Evolutionary conservation across 805 yeast species (phyloP).

Genomic region (Clavispora carvajalis): DNA sequence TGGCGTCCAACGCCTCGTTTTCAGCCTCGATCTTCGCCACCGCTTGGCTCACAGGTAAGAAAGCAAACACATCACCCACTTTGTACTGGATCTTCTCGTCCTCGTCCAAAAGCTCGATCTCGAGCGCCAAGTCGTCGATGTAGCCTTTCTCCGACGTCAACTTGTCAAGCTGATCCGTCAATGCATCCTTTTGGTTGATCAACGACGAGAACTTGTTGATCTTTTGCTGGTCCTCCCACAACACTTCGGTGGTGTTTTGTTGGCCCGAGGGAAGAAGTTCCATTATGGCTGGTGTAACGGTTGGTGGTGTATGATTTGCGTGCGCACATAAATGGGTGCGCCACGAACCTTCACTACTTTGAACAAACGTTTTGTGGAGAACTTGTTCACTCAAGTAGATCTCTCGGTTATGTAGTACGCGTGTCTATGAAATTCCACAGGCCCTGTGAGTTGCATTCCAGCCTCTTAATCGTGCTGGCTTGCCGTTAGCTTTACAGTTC

Average conservation of each 20-base stretch:
- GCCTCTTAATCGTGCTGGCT: too few relatives aligned
- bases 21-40: conserved; percentile 64
- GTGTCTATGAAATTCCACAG: too few relatives aligned
- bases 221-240: conserved; percentile 81
- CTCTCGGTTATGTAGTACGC: too few relatives aligned
- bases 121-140: conserved; percentile 78
- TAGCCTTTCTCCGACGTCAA: conserved; percentile 74
- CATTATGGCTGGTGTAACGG: too few relatives aligned
- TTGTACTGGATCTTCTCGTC: conserved; percentile 70
- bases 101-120: conserved; percentile 77
- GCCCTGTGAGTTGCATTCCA: too few relatives aligned
- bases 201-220: conserved; percentile 86
- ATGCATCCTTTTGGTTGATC: conserved; percentile 62
- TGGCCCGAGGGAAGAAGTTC: conserved; percentile 53
- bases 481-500: too few relatives aligned
- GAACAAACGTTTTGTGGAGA: too few relatives aligned
- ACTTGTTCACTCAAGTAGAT: too few relatives aligned
- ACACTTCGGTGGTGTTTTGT: conserved; percentile 53
- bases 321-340: too few relatives aligned
- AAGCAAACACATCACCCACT: conserved; percentile 77
- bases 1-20: conserved; percentile 45
- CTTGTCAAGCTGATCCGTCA: conserved; percentile 43
- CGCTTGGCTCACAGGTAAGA: conserved; percentile 60
- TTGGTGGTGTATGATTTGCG: too few relatives aligned
- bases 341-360: too few relatives aligned